phyloP scores from a whole-genome alignment of 148 eudicot species.

The Persicaria maculosa region DNA sequence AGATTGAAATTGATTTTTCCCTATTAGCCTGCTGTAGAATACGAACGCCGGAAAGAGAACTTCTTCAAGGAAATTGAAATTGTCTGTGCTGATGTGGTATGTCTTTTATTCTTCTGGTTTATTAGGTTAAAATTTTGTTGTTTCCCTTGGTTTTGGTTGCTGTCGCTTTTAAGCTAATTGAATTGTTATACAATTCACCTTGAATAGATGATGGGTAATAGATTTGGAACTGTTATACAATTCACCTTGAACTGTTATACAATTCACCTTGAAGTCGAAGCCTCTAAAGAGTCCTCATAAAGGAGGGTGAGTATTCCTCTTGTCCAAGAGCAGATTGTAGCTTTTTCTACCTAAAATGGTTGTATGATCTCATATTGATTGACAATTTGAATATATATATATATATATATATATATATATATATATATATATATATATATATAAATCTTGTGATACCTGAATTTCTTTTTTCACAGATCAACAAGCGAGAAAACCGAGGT shows the following conservation, averaged over 20 bases:
- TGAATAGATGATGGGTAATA: too few species aligned
- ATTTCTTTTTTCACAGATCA: conserved; percentile 29
- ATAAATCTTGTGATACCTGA: neutral
- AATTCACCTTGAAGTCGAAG: too few species aligned
- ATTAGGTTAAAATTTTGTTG: neutral
- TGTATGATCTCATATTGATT: neutral
- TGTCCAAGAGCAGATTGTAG: conserved; percentile 28
- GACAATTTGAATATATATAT: neutral
- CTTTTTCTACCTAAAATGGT: neutral
- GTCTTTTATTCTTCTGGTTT: conserved; percentile 10
- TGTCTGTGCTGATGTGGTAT: conserved; percentile 90
- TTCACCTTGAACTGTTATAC: too few species aligned
- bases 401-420: too few species aligned
- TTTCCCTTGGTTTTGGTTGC: neutral
- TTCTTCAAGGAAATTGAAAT: conserved; percentile 79
- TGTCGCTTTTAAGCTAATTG: neutral
- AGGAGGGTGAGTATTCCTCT: conserved; percentile 8
- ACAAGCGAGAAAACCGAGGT: conserved; percentile 36
- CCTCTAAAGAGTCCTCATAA: too few species aligned
- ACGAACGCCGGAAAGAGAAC: conserved; percentile 63
- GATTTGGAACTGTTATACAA: too few species aligned
- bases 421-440: too few species aligned
- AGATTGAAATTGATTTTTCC: too few species aligned
- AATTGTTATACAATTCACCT: too few species aligned
- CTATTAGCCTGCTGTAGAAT: conserved; percentile 83